phyloP scores from a whole-genome alignment of 257 asterid species.

The Capsicum baccatum region DNA sequence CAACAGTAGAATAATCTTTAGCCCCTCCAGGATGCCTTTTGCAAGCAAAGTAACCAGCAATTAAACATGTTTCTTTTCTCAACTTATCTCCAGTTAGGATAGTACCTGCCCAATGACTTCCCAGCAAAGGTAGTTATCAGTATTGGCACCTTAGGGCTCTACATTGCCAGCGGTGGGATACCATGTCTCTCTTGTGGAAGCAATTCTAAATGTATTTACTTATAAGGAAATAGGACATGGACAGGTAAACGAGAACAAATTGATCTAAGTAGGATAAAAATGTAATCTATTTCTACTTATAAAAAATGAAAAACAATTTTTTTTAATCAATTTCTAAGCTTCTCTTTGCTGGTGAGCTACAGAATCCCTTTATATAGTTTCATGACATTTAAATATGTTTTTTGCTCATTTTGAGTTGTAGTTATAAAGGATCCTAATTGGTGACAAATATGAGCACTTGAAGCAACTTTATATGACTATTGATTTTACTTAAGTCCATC shows the following conservation, averaged over 20 bases:
- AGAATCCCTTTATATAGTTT: neutral
- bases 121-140: neutral
- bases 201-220: neutral
- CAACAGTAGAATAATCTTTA: neutral
- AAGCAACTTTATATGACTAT: slow-evolving; percentile 10
- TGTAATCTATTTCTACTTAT: neutral
- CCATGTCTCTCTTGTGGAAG: neutral
- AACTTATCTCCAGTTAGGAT: too few relatives aligned
- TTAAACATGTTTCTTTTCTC: neutral
- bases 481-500: neutral
- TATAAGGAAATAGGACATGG: neutral
- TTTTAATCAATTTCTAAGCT: neutral
- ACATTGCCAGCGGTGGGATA: neutral
- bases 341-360: slow-evolving; percentile 4
- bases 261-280: neutral
- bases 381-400: neutral
- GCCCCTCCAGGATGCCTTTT: neutral
- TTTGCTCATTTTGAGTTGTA: neutral
- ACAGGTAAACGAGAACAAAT: neutral
- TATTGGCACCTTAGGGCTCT: neutral
- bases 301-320: too few relatives aligned
- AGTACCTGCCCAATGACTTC: neutral
- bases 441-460: slow-evolving; percentile 4
- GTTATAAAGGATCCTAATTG: neutral
- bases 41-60: neutral